A percentile compares a stretch with the other conserved stretches of the same genome.
Conservation (phyloP, 202 grass and related monocot species). For the Bolboschoenoplectus hybrid region DNA sequence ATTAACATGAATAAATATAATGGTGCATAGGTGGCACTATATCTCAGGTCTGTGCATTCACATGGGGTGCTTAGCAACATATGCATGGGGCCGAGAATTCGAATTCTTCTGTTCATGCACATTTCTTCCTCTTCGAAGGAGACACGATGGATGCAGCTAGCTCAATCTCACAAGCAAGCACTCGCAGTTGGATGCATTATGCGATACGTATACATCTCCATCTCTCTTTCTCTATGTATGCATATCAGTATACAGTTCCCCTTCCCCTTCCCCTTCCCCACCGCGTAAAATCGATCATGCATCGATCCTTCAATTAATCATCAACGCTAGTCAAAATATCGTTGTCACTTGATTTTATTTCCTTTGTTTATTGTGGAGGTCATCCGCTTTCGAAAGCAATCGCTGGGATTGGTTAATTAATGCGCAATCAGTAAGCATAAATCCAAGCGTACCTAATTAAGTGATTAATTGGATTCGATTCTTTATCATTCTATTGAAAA, state of each 20-base stretch:
- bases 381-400: conserved; percentile 33
- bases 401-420: conserved; percentile 1
- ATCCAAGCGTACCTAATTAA: not conserved
- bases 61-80: conserved; percentile 28
- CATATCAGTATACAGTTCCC: no score
- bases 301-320: no score
- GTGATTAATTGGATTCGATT: not conserved
- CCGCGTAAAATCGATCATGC: conserved; percentile 16
- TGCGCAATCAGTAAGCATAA: not conserved
- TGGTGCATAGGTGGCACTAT: not conserved
- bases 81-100: not conserved
- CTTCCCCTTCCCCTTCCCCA: not conserved
- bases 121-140: conserved; percentile 30
- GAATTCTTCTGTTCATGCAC: not conserved
- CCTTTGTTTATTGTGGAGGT: not conserved
- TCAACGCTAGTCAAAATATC: conserved; percentile 30
- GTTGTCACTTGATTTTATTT: conserved; percentile 32
- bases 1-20: not conserved
- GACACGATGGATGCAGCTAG: not conserved
- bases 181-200: not conserved
- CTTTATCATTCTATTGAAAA: no score
- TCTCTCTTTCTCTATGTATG: not conserved
- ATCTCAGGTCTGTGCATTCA: conserved; percentile 30
- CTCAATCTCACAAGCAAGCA: conserved; percentile 29
- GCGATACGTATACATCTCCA: not conserved